Evolutionary conservation across 2,329 filamentous ascomycete species (phyloP), one percentile per base, ranked within the genome.

Genomic region (Pyrenophora teres): DNA sequence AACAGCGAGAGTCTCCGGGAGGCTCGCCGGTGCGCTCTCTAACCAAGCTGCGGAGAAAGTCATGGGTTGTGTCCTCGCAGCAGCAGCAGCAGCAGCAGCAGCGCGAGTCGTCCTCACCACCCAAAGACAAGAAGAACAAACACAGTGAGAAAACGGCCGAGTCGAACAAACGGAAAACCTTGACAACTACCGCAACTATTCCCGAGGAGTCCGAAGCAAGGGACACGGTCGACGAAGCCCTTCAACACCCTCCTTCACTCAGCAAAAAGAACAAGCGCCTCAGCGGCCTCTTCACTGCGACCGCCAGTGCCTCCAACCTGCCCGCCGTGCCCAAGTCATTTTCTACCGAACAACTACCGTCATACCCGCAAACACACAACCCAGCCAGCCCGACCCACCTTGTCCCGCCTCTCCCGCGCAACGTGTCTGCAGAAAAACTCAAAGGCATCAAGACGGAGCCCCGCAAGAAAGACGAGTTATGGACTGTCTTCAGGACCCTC

Each of bases 381-480:
- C 60, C 62, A 15, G 42, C 59, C 21, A 69, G 72, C n/a, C 64
- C 69, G 62, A 73, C 53, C 59, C 70, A 65, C 50, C 37, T 51
- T 19, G 68, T 76, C 47, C 76, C 74, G 15, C 77, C 77, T 2
- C 59, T 79, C 16, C 78, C 77, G 9, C 74, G 74, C 47, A 65
- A 74, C 35, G 46, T 73, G 2, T 74, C 76, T 2, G 62, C 70
- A 12, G 77, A 80, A 13, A 76, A 73, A 57, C 58, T 76, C 52
- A 74, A 70, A 59, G 64, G 64, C 45, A 55, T 63, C 58, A 74
- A 67, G 54, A 69, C 66, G 64, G 67, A 75, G 63, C 71, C 69
- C 18, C 80, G 80, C 52, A 86, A 83, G 70, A 87, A 84, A 60
- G 87, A 90, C 67, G 86, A 89, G 62, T 77, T 90, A 13, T 89